phyloP scores from a whole-genome alignment of 164 flowering plant species.

The Malania oleifera region DNA sequence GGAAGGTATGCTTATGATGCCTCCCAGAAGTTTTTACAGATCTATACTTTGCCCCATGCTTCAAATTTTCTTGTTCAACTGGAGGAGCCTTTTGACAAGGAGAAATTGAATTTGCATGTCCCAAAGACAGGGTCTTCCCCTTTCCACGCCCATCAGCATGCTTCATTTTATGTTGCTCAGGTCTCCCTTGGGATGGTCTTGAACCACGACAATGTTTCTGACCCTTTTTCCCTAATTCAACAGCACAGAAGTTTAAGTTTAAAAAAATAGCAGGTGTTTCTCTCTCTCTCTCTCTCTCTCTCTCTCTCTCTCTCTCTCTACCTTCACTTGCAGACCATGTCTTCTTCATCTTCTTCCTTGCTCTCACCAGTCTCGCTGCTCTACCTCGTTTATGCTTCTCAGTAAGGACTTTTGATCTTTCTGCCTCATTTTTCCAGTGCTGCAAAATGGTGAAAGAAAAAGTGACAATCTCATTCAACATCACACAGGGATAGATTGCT shows the following conservation, averaged over 20 bases:
- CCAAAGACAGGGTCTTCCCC: conserved; percentile 1
- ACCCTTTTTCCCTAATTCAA: conserved; percentile 17
- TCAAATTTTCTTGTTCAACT: not conserved
- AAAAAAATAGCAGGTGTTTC: conserved; percentile 4
- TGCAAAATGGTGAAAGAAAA: conserved; percentile 9
- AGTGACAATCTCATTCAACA: not conserved
- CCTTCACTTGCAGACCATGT: conserved; percentile 20
- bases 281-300: conserved; percentile 1
- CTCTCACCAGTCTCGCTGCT: conserved; percentile 51
- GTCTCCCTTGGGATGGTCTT: conserved; percentile 16
- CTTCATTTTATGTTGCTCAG: conserved; percentile 10
- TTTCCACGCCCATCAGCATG: conserved; percentile 7
- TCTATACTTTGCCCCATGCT: not conserved
- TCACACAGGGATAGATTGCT: too few relatives aligned
- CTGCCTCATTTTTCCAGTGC: conserved; percentile 56
- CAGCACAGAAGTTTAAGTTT: not conserved
- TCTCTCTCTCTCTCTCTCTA: conserved; percentile 5
- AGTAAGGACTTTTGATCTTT: conserved; percentile 40
- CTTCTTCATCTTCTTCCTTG: conserved; percentile 20
- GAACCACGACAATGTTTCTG: conserved; percentile 12
- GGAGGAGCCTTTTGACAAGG: conserved; percentile 7
- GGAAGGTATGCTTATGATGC: not conserved
- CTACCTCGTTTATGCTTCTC: conserved; percentile 61
- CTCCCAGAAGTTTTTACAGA: conserved; percentile 7
- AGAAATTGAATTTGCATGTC: not conserved